Percentiles rank a stretch among this genome's conserved stretches.
These are phyloP conservation scores for Apiotrichum sp. DNA, from an alignment of 1,284 basidiomycete species.

Conservation along the genomic window DNA sequence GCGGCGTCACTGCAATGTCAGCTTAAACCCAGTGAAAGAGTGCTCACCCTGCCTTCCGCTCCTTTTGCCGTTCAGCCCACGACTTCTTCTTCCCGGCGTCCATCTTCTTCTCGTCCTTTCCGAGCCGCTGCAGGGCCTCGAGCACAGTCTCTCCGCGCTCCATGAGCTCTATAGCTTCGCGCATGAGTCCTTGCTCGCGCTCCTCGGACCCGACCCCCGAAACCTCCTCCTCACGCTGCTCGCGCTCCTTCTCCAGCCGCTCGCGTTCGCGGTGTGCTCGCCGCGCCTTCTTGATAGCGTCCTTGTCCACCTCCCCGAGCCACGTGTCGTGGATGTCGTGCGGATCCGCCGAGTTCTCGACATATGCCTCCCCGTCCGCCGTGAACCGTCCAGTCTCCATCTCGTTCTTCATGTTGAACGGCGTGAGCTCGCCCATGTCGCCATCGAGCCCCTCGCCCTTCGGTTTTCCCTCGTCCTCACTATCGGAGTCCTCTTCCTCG, in stretches of 20 bases:
- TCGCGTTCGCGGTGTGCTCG: conserved; percentile 66
- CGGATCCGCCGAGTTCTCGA: conserved; percentile 73
- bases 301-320: conserved; percentile 85
- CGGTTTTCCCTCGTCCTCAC: conserved; percentile 19
- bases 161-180: conserved; percentile 63
- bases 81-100: conserved; percentile 43
- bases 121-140: conserved; percentile 80
- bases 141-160: conserved; percentile 86
- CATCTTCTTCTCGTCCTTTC: conserved; percentile 52
- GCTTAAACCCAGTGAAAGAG: conserved; percentile 23
- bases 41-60: conserved; percentile 56
- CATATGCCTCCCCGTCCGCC: conserved; percentile 76
- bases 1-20: conserved; percentile 22
- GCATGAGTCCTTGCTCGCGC: conserved; percentile 59
- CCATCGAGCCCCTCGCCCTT: conserved; percentile 27
- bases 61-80: conserved; percentile 47
- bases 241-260: conserved; percentile 60
- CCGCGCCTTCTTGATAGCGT: conserved; percentile 76
- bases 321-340: conserved; percentile 89
- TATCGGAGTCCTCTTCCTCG: conserved; percentile 58
- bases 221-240: conserved; percentile 53
- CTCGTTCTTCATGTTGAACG: conserved; percentile 99
- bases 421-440: conserved; percentile 89
- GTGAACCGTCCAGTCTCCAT: conserved; percentile 97
- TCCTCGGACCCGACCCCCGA: conserved; percentile 50